Evolutionary conservation across 345 rosid species (phyloP).

Genomic region (Populus davidiana): DNA sequence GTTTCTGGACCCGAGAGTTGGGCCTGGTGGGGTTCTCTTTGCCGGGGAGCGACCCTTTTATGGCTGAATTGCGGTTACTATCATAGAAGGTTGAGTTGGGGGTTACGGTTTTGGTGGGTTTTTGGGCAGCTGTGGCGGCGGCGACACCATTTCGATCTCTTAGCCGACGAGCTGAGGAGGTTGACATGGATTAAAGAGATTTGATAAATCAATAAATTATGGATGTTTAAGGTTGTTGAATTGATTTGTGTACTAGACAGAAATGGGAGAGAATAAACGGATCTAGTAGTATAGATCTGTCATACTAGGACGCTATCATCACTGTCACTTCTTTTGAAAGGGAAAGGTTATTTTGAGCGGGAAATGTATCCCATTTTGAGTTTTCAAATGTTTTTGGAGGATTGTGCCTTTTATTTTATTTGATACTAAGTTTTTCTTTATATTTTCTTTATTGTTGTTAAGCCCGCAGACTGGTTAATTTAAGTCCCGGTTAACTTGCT

Average conservation of each 20-base stretch:
- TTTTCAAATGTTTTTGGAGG: conserved; percentile 22
- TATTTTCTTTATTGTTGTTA: background rate
- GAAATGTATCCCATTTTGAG: conserved; percentile 25
- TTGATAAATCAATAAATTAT: background rate
- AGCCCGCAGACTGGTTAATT: too few species aligned
- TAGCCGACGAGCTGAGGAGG: conserved; percentile 52
- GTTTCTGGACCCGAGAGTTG: conserved; percentile 50
- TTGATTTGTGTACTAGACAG: background rate
- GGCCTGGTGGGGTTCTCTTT: conserved; percentile 55
- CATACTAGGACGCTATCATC: too few species aligned
- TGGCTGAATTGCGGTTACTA: conserved; percentile 22
- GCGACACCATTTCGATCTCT: conserved; percentile 47
- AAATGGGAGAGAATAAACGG: background rate
- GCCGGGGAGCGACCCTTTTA: conserved; percentile 45
- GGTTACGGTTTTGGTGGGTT: conserved; percentile 41
- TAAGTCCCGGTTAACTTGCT: too few species aligned
- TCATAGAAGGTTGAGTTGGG: conserved; percentile 40
- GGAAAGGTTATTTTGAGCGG: conserved; percentile 31
- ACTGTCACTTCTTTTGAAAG: background rate
- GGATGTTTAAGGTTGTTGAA: background rate
- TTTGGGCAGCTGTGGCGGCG: conserved; percentile 35
- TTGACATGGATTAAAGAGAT: conserved; percentile 45
- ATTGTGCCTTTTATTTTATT: too few species aligned
- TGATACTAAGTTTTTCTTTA: too few species aligned
- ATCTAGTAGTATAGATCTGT: background rate